These are phyloP conservation scores for Neofusicoccum cordaticola DNA, from an alignment of 2,329 filamentous ascomycete genomes.

Conservation along the genomic window DNA sequence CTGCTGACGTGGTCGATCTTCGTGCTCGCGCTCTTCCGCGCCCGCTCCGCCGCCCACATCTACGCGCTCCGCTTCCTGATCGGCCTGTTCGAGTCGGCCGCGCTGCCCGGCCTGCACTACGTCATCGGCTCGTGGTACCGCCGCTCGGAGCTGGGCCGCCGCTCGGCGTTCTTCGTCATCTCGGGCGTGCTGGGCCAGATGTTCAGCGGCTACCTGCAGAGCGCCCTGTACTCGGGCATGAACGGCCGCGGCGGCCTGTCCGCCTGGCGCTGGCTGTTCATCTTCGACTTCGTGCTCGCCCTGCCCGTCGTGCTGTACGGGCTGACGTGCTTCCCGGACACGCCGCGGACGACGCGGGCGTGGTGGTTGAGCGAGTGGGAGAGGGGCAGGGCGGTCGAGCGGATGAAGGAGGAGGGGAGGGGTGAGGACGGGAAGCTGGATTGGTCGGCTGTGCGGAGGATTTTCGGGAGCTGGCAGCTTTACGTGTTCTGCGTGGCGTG, in stretches of 20 bases:
- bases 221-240: constrained; percentile 14
- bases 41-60: background rate
- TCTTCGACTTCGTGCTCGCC: constrained; percentile 30
- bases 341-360: constrained; percentile 42
- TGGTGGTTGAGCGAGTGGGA: constrained; percentile 40
- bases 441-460: constrained; percentile 37
- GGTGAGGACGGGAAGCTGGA: constrained; percentile 38
- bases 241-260: constrained; percentile 7
- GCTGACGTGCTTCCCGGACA: constrained; percentile 42
- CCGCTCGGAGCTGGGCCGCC: constrained; percentile 3
- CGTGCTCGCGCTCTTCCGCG: constrained; percentile 2
- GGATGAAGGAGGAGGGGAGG: constrained; percentile 36
- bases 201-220: constrained; percentile 19
- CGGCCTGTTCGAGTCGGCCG: constrained; percentile 15
- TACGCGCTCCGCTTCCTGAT: constrained; percentile 17
- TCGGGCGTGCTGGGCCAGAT: constrained; percentile 15
- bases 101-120: constrained; percentile 11
- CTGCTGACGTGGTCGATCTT: constrained; percentile 11
- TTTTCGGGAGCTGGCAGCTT: constrained; percentile 45
- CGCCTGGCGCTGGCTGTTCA: constrained; percentile 20
- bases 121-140: constrained; percentile 24
- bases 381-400: constrained; percentile 21
- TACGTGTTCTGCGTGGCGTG: constrained; percentile 43
- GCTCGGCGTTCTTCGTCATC: constrained; percentile 9
- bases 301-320: constrained; percentile 40